Percentiles rank a stretch among this genome's conserved stretches.
phyloP scores from a whole-genome alignment of 805 yeast genomes.

The Kluyveromyces dobzhanskii region DNA sequence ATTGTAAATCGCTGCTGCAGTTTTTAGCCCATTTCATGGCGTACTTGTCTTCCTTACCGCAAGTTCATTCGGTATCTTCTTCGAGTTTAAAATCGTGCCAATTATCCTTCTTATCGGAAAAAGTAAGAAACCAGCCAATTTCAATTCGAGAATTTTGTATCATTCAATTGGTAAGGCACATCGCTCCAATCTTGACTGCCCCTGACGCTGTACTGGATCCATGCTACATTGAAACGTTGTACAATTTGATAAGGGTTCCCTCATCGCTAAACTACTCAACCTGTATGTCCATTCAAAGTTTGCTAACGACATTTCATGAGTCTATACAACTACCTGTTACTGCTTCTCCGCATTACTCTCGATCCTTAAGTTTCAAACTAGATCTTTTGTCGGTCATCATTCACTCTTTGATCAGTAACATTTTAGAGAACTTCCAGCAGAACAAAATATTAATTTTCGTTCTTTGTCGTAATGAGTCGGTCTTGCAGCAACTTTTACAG shows the following conservation, averaged over 20 bases:
- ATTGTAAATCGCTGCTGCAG: background rate
- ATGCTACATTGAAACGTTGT: conserved; percentile 3
- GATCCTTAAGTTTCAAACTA: conserved; percentile 30
- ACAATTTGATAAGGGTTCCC: conserved; percentile 2
- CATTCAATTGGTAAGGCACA: conserved; percentile 2
- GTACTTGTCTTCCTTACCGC: conserved; percentile 1
- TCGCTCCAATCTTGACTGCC: conserved; percentile 1
- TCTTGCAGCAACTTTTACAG: conserved; percentile 21
- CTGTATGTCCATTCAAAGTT: conserved; percentile 2
- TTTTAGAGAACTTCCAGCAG: conserved; percentile 42
- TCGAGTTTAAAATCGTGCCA: conserved; percentile 1
- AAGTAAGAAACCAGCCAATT: conserved; percentile 3
- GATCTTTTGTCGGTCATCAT: conserved; percentile 54
- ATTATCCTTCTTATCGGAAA: background rate
- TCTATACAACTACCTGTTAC: conserved; percentile 2
- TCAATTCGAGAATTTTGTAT: conserved; percentile 4
- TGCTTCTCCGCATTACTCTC: background rate
- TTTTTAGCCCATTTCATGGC: conserved; percentile 3
- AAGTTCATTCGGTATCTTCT: background rate
- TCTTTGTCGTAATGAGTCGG: conserved; percentile 32
- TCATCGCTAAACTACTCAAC: conserved; percentile 3
- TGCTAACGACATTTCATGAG: conserved; percentile 2
- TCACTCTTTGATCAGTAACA: conserved; percentile 45
- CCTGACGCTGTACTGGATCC: conserved; percentile 1
- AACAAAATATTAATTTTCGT: conserved; percentile 48